These are phyloP conservation scores for Juglanconis sp. DNA, from an alignment of 2,329 filamentous ascomycete species.

Conservation along the genomic window DNA sequence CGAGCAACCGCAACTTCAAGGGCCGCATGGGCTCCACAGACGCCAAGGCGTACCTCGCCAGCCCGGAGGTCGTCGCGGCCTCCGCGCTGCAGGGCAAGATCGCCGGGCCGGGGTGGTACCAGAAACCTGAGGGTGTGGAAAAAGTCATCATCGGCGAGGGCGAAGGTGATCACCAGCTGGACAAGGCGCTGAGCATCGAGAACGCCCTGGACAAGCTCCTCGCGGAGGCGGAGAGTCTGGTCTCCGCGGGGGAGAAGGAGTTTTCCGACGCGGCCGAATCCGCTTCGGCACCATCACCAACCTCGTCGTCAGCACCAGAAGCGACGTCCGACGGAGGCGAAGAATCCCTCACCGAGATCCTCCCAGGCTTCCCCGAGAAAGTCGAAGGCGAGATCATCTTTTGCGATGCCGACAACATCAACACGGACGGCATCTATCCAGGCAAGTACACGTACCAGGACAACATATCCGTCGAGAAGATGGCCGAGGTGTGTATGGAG, in stretches of 20 bases:
- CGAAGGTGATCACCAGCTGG: slow-evolving; percentile 60
- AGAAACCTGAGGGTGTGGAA: slow-evolving; percentile 63
- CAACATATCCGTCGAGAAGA: slow-evolving; percentile 61
- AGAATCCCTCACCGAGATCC: slow-evolving; percentile 12
- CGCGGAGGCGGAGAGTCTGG: slow-evolving; percentile 61
- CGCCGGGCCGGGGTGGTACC: slow-evolving; percentile 72
- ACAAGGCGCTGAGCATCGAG: slow-evolving; percentile 64
- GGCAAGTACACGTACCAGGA: slow-evolving; percentile 91
- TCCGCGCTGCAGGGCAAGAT: slow-evolving; percentile 72
- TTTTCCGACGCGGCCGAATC: not conserved
- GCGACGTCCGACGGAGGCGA: slow-evolving; percentile 36
- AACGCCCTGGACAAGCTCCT: slow-evolving; percentile 71
- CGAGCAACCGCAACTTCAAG: slow-evolving; percentile 86
- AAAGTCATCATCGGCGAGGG: slow-evolving; percentile 71
- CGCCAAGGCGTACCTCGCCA: slow-evolving; percentile 81
- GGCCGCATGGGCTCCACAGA: slow-evolving; percentile 81
- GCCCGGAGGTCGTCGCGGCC: slow-evolving; percentile 87
- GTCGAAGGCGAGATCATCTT: slow-evolving; percentile 86
- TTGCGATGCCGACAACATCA: slow-evolving; percentile 76
- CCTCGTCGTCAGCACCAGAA: not conserved
- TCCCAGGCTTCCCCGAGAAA: slow-evolving; percentile 78
- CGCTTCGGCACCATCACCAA: not conserved
- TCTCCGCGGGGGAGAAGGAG: slow-evolving; percentile 50
- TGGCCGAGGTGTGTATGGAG: slow-evolving; percentile 89
- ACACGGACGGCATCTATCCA: slow-evolving; percentile 90